Evolutionary conservation across 805 yeast species (phyloP).

Genomic region (Clavispora phyllophila): DNA sequence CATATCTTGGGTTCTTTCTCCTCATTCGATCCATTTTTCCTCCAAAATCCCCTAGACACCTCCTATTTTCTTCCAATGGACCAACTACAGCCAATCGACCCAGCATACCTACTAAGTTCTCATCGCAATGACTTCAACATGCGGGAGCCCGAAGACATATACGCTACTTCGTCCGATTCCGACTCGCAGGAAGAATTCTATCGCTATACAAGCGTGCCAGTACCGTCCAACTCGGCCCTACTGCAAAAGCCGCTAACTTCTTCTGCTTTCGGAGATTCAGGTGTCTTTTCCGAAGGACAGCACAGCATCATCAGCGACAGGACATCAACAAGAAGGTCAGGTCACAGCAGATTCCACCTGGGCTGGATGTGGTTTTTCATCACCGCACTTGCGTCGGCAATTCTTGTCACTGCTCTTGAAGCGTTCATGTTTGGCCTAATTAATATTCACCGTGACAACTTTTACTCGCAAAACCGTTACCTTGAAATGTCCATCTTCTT

Average conservation of each 20-base stretch:
- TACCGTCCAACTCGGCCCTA: not conserved
- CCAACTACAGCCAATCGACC: not conserved
- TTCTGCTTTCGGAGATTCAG: not conserved
- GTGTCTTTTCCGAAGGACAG: not conserved
- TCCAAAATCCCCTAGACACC: too few species aligned
- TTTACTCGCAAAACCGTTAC: conserved; percentile 17
- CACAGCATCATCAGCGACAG: not conserved
- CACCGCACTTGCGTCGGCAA: conserved; percentile 30
- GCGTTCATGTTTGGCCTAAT: conserved; percentile 36
- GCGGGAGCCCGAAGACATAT: not conserved
- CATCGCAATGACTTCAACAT: not conserved
- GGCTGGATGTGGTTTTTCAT: conserved; percentile 18
- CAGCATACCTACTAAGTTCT: not conserved
- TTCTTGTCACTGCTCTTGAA: conserved; percentile 32
- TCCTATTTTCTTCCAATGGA: too few species aligned
- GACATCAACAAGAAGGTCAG: not conserved
- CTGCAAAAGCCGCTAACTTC: not conserved
- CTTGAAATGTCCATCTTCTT: conserved; percentile 36
- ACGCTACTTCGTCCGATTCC: not conserved
- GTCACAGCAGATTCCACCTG: not conserved
- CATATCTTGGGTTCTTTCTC: too few species aligned
- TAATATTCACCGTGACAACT: conserved; percentile 23
- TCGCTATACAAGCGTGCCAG: not conserved
- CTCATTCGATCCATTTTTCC: too few species aligned
- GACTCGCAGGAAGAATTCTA: not conserved